Evolutionary conservation across 208 protist genomes (phyloP).

Genomic region (Baffinella frigidus): DNA sequence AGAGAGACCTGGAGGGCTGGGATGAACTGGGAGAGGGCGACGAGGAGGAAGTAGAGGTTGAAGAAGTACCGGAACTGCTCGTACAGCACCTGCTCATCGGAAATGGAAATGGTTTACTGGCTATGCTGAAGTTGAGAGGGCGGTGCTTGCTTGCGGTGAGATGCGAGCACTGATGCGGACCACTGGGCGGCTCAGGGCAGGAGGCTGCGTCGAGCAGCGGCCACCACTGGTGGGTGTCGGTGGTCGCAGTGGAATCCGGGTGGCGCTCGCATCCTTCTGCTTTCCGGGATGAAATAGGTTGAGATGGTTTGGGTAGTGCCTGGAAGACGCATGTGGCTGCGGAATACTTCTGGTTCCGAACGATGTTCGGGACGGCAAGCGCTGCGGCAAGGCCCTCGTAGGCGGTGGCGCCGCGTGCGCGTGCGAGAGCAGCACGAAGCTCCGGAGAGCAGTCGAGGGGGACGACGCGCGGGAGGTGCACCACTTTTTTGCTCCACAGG

Average conservation of each 20-base stretch:
- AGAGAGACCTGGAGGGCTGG: conserved; percentile 70
- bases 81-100: conserved; percentile 78
- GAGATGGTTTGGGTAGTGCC: no score
- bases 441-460: neutral
- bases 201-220: no score
- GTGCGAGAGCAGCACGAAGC: neutral
- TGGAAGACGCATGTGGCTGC: conserved; percentile 54
- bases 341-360: conserved; percentile 61
- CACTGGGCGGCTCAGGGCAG: neutral
- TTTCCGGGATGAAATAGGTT: no score
- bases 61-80: conserved; percentile 82
- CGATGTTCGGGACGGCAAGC: conserved; percentile 27
- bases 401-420: no score
- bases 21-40: conserved; percentile 78
- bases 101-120: no score
- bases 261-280: no score
- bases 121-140: conserved; percentile 65
- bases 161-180: neutral
- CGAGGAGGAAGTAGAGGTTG: conserved; percentile 80
- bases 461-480: neutral
- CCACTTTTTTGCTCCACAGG: neutral
- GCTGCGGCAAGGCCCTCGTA: conserved; percentile 12
- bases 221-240: no score
- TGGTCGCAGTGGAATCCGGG: no score
- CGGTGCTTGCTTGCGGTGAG: no score